Conservation (phyloP, 2,329 filamentous ascomycete species). For the Neophaeococcomyces aloes region DNA sequence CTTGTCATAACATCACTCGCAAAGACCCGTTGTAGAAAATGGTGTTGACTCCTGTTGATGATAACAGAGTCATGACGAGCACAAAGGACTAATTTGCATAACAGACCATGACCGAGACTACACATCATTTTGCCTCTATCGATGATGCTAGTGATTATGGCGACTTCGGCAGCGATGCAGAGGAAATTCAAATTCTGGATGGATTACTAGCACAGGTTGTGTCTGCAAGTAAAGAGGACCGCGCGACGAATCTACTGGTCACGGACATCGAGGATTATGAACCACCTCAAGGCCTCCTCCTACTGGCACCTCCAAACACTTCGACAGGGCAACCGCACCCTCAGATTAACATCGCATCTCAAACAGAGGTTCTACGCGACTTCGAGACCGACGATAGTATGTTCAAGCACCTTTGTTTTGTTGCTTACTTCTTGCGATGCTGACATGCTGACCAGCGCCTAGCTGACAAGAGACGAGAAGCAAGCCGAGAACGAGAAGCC, state of each 20-base stretch:
- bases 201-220: constrained; percentile 40
- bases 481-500: not conserved
- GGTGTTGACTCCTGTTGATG: too few species aligned
- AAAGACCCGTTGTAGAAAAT: too few species aligned
- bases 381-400: constrained; percentile 12
- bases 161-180: constrained; percentile 44
- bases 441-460: constrained; percentile 24
- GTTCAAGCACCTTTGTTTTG: constrained; percentile 7
- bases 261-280: constrained; percentile 37
- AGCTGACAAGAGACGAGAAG: constrained; percentile 14
- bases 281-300: constrained; percentile 26
- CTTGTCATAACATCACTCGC: too few species aligned
- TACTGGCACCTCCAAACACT: constrained; percentile 34
- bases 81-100: not conserved
- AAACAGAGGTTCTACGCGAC: constrained; percentile 15
- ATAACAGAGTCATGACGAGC: too few species aligned
- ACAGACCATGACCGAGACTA: constrained; percentile 2
- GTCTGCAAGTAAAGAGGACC: constrained; percentile 21
- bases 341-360: constrained; percentile 12
- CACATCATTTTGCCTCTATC: not conserved
- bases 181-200: constrained; percentile 44
- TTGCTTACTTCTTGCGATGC: constrained; percentile 45
- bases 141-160: constrained; percentile 47
- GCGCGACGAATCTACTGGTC: constrained; percentile 20
- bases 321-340: constrained; percentile 20